These are phyloP conservation scores for Volvox reticuliferus DNA, from an alignment of 139 green algal species.

Conservation along the genomic window DNA sequence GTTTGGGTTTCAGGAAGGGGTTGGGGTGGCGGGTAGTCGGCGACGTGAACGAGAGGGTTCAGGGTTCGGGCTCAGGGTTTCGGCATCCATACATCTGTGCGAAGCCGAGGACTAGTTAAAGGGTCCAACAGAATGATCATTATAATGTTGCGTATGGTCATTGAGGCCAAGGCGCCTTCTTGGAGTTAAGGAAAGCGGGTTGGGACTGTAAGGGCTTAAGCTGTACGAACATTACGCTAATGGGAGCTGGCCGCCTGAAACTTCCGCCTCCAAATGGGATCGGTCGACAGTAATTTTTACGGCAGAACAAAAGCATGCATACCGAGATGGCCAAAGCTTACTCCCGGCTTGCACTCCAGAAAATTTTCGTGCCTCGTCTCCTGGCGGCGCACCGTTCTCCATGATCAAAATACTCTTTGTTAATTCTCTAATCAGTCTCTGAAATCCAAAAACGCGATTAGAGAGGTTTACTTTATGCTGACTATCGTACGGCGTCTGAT, in stretches of 20 bases:
- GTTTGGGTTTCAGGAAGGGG: background rate
- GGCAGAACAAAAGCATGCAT: background rate
- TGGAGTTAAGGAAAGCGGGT: background rate
- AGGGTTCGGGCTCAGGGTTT: background rate
- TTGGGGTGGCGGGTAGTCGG: background rate
- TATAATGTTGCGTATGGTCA: background rate
- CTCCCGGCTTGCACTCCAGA: slow-evolving; percentile 15
- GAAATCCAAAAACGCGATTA: no score
- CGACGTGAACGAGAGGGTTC: background rate
- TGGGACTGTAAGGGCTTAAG: background rate
- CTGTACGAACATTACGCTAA: background rate
- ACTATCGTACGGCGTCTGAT: no score
- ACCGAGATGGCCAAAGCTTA: background rate
- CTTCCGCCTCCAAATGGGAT: no score
- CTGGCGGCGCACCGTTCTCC: slow-evolving; percentile 10
- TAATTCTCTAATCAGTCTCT: no score
- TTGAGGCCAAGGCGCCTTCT: background rate
- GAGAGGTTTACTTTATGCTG: no score
- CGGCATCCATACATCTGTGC: no score
- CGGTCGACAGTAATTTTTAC: background rate
- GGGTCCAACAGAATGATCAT: background rate
- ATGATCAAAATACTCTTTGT: background rate
- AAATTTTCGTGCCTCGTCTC: slow-evolving; percentile 1
- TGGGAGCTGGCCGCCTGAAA: background rate
- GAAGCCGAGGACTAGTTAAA: background rate